These are phyloP conservation scores for Cytospora piceicola DNA, from an alignment of 2,329 filamentous ascomycete genomes.

Conservation along the genomic window DNA sequence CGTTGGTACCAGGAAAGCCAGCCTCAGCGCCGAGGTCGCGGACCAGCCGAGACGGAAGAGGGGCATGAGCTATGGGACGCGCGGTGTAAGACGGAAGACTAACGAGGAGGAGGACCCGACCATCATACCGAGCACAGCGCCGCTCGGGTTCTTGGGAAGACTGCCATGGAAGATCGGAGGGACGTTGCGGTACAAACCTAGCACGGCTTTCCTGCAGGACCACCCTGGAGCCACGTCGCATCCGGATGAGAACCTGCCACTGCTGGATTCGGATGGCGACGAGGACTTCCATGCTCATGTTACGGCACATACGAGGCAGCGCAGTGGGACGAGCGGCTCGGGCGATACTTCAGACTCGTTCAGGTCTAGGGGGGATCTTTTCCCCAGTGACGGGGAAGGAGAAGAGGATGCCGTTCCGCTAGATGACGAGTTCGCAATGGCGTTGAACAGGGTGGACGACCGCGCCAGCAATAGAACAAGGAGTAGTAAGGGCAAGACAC, in stretches of 20 bases:
- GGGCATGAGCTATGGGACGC: slow-evolving; percentile 88
- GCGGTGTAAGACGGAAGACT: slow-evolving; percentile 55
- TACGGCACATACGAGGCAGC: slow-evolving; percentile 51
- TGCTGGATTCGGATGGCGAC: slow-evolving; percentile 62
- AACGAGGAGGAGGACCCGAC: slow-evolving; percentile 73
- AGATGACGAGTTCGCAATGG: slow-evolving; percentile 89
- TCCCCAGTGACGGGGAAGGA: slow-evolving; percentile 82
- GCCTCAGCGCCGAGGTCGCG: slow-evolving; percentile 47
- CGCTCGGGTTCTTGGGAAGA: slow-evolving; percentile 81
- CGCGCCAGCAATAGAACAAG: slow-evolving; percentile 68
- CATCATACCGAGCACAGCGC: slow-evolving; percentile 84
- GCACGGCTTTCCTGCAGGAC: slow-evolving; percentile 86
- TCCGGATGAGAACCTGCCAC: slow-evolving; percentile 67
- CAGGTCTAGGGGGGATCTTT: slow-evolving; percentile 85
- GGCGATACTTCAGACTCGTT: slow-evolving; percentile 83
- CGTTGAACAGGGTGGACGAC: slow-evolving; percentile 76
- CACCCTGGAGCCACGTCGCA: slow-evolving; percentile 63
- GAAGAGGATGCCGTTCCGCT: slow-evolving; percentile 93
- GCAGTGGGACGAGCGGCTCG: slow-evolving; percentile 80
- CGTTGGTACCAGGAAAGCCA: slow-evolving; percentile 24
- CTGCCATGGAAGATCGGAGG: slow-evolving; percentile 85
- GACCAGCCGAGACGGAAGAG: slow-evolving; percentile 73
- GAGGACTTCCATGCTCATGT: slow-evolving; percentile 46
- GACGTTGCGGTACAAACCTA: slow-evolving; percentile 84
- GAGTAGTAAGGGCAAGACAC: slow-evolving; percentile 63